A percentile compares a stretch with the other conserved stretches of the same genome.
phyloP scores from a whole-genome alignment of 2,329 filamentous ascomycete species.

The Coniella vitis region DNA sequence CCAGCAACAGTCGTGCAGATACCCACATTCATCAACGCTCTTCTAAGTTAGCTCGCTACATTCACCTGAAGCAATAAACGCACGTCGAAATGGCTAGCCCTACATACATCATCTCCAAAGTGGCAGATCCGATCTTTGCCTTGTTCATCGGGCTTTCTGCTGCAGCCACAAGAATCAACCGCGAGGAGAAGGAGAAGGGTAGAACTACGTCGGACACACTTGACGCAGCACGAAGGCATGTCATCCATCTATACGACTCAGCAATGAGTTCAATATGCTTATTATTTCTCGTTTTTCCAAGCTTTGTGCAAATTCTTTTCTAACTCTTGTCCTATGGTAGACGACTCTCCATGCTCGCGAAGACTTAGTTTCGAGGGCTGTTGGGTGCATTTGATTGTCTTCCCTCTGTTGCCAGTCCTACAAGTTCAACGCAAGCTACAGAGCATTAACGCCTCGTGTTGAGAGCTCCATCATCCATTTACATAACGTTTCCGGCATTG shows the following conservation, averaged over 20 bases:
- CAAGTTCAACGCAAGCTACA: no score
- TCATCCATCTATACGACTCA: background rate
- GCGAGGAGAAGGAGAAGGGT: constrained; percentile 53
- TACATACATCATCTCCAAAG: constrained; percentile 53
- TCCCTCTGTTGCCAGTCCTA: no score
- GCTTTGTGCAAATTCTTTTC: background rate
- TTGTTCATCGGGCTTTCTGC: constrained; percentile 49
- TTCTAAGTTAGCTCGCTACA: background rate
- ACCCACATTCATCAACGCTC: background rate
- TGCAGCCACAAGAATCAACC: constrained; percentile 50
- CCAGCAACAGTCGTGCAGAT: background rate
- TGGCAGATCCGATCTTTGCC: constrained; percentile 53
- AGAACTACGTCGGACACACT: constrained; percentile 44
- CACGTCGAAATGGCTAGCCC: constrained; percentile 40
- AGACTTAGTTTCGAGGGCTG: no score
- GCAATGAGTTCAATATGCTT: background rate
- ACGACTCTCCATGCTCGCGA: constrained; percentile 18
- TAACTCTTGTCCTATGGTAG: constrained; percentile 14
- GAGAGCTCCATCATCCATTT: no score
- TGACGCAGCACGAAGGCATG: constrained; percentile 39
- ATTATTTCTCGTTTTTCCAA: background rate
- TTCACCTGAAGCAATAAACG: background rate
- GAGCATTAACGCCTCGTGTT: no score
- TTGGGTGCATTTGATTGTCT: no score
- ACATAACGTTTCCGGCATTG: background rate